Percentiles rank a stretch among this genome's conserved stretches.
Conservation (phyloP, 768 basidiomycete genomes). For the Exsudoporus frostii region DNA sequence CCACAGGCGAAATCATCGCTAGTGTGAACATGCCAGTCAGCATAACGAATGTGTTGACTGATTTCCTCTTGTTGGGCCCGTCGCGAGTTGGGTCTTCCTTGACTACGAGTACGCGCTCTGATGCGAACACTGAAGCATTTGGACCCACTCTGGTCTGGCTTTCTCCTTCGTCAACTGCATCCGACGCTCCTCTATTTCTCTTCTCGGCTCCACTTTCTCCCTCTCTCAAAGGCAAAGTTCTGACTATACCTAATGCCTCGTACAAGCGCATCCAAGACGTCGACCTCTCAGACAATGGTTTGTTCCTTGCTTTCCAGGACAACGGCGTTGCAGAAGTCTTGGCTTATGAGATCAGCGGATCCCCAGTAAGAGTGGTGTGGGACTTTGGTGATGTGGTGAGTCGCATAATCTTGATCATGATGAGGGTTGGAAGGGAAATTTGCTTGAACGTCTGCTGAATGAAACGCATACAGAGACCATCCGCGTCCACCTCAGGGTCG, state of each 20-base stretch:
- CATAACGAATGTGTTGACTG: constrained; percentile 33
- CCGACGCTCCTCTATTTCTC: constrained; percentile 14
- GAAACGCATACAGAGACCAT: constrained; percentile 35
- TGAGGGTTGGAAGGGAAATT: neutral
- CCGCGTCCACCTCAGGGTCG: constrained; percentile 43
- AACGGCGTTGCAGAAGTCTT: constrained; percentile 60
- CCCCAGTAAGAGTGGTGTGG: constrained; percentile 44
- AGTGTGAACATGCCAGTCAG: constrained; percentile 53
- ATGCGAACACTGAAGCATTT: neutral
- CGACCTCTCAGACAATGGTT: constrained; percentile 52
- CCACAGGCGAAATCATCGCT: constrained; percentile 50
- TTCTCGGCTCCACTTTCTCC: constrained; percentile 46
- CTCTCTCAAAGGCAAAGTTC: constrained; percentile 46
- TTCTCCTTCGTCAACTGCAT: constrained; percentile 17
- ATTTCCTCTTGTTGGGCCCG: constrained; percentile 37
- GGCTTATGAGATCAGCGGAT: constrained; percentile 38
- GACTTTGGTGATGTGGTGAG: constrained; percentile 56
- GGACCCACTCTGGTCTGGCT: constrained; percentile 36
- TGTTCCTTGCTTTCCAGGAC: constrained; percentile 55
- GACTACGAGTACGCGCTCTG: neutral
- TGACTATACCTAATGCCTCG: constrained; percentile 37
- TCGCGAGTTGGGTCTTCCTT: constrained; percentile 4
- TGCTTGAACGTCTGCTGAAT: neutral
- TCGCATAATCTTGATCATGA: neutral
- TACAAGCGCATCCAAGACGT: constrained; percentile 61